Evolutionary conservation across 805 yeast species (phyloP).

Genomic region (Starmera amethionina): DNA sequence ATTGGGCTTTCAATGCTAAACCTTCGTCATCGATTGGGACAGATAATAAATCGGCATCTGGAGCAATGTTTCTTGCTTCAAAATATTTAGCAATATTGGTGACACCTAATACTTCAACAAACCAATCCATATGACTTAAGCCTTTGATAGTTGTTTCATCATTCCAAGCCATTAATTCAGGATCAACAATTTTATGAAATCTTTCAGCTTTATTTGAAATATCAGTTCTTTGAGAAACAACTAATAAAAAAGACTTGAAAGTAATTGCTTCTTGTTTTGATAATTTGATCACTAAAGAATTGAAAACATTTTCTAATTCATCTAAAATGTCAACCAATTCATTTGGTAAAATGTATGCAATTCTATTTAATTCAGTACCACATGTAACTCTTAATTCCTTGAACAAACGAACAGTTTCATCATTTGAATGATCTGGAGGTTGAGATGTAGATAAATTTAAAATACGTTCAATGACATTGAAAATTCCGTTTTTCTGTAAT

Average conservation of each 20-base stretch:
- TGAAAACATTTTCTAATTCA: slow-evolving; percentile 76
- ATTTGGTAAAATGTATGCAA: slow-evolving; percentile 93
- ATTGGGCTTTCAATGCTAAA: slow-evolving; percentile 55
- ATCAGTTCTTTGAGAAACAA: slow-evolving; percentile 82
- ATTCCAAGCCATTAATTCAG: slow-evolving; percentile 88
- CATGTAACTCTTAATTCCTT: slow-evolving; percentile 85
- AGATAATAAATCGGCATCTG: slow-evolving; percentile 61
- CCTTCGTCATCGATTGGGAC: slow-evolving; percentile 91
- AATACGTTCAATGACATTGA: slow-evolving; percentile 76
- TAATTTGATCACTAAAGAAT: slow-evolving; percentile 60
- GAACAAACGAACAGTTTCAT: slow-evolving; percentile 69
- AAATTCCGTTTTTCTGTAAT: slow-evolving; percentile 73
- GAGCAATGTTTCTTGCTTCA: slow-evolving; percentile 69
- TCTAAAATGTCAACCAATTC: slow-evolving; percentile 70
- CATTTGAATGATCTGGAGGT: slow-evolving; percentile 56
- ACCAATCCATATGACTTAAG: slow-evolving; percentile 85
- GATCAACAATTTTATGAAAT: slow-evolving; percentile 84
- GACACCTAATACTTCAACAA: slow-evolving; percentile 94
- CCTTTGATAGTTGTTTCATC: slow-evolving; percentile 88
- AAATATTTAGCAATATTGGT: slow-evolving; percentile 90
- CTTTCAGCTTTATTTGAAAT: slow-evolving; percentile 64
- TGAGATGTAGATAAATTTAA: slow-evolving; percentile 78
- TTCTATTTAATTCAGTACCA: slow-evolving; percentile 88
- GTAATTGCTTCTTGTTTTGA: slow-evolving; percentile 90
- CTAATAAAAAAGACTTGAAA: slow-evolving; percentile 82